Evolutionary conservation across 2,329 filamentous ascomycete species (phyloP).

Genomic region (Hypoxylon rubiginosum): DNA sequence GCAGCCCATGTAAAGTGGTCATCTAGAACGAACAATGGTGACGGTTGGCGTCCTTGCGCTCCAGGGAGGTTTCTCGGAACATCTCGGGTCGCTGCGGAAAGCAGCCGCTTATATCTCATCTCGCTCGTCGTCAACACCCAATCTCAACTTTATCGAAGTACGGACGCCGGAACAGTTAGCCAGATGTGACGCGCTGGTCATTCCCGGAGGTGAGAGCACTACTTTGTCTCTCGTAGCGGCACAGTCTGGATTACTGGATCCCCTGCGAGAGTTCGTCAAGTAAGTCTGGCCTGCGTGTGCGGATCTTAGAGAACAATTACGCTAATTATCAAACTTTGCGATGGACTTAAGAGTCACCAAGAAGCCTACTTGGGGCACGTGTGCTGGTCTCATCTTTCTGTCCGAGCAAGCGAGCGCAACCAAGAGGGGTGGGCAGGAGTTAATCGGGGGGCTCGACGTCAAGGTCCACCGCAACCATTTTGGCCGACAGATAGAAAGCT

Average conservation of each 20-base stretch:
- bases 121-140: conserved; percentile 16
- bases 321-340: conserved; percentile 16
- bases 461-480: conserved; percentile 95
- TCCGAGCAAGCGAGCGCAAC: conserved; percentile 88
- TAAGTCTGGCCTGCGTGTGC: conserved; percentile 57
- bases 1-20: background rate
- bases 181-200: conserved; percentile 83
- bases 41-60: conserved; percentile 78
- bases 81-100: conserved; percentile 79
- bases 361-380: conserved; percentile 95
- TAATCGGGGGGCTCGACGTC: conserved; percentile 92
- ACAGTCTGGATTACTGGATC: conserved; percentile 84
- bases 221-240: conserved; percentile 90
- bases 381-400: conserved; percentile 92
- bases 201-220: conserved; percentile 96
- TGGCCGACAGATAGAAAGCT: conserved; percentile 92
- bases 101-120: conserved; percentile 69
- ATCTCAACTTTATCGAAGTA: conserved; percentile 80
- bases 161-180: conserved; percentile 79
- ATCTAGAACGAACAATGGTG: conserved; percentile 50
- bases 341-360: conserved; percentile 70
- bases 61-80: conserved; percentile 94
- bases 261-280: conserved; percentile 91
- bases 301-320: background rate
- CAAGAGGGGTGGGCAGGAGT: conserved; percentile 91